Conservation (phyloP, 805 yeast genomes). For the Blastobotrys parvus region DNA sequence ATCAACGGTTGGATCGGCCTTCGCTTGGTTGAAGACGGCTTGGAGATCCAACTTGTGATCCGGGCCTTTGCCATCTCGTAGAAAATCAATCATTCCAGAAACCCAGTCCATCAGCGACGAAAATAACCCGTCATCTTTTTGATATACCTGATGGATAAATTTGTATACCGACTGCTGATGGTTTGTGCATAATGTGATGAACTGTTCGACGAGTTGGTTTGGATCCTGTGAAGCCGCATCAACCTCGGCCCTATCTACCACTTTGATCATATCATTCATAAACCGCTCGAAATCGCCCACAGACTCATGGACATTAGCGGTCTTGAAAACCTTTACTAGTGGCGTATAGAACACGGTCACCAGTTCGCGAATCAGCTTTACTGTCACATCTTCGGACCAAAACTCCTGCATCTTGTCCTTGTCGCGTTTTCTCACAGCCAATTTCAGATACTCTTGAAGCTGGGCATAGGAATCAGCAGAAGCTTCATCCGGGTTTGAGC, state of each 20-base stretch:
- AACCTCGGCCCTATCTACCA: conserved; percentile 43
- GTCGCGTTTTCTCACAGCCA: conserved; percentile 63
- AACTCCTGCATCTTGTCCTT: conserved; percentile 64
- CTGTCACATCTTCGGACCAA: conserved; percentile 80
- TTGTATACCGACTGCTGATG: conserved; percentile 67
- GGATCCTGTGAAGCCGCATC: conserved; percentile 45
- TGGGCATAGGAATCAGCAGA: conserved; percentile 42
- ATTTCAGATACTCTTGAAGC: conserved; percentile 53
- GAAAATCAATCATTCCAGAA: conserved; percentile 50
- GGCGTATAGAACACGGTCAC: conserved; percentile 70
- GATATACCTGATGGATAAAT: conserved; percentile 74
- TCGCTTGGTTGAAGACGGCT: conserved; percentile 14
- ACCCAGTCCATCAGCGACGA: conserved; percentile 69
- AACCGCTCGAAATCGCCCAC: conserved; percentile 57
- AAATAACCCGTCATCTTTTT: conserved; percentile 70
- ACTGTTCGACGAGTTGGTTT: conserved; percentile 56
- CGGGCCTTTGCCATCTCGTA: conserved; percentile 49
- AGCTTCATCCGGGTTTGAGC: conserved; percentile 17
- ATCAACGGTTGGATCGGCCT: conserved; percentile 15
- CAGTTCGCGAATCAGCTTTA: conserved; percentile 64
- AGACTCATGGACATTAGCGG: conserved; percentile 57
- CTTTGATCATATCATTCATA: conserved; percentile 53
- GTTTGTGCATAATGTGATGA: conserved; percentile 55
- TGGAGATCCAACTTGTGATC: conserved; percentile 36
- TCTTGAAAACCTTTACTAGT: conserved; percentile 55